Base-by-base conservation (phyloP, 495 filamentous ascomycete genomes). In the Neohortaea acidophila region DNA sequence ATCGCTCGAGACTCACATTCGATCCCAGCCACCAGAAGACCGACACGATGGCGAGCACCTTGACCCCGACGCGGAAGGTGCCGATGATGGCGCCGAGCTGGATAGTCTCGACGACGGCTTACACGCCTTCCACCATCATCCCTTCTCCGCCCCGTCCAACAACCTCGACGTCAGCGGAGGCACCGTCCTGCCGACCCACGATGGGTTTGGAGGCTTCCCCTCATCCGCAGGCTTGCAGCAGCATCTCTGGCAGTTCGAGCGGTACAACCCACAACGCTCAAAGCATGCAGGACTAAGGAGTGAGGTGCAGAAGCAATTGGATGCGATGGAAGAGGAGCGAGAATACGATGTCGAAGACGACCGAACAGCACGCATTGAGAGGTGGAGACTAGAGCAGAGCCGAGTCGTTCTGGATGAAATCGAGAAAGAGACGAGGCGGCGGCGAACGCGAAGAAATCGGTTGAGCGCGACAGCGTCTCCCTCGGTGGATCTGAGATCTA, bases 341-440 rank as follows among this genome's bases (percentile, higher is more conserved):
- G 62, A 61, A 17, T 64, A 69, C 43, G 51, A 67, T 17, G 61
- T 68, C 22, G 72, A 75, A 41, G 57, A 66, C 10, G 82, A 93
- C 31, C 73, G 79, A 34, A 79, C 75, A 52, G 68, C 73, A 47
- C 67, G 86, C 45, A 92, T 97, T 59, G 83, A 94, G 57, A 65
- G 72, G 29, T 97, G 89, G 89, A 68, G 86, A 44, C 60, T 89
- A 52, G 89, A 96, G 51, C 91, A 96, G 56, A 93, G 84, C 50
- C 68, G 68, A 44, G 70, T 78, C 13, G 59, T 97, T 28, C 56
- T 96, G 21, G 80, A 94, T 33, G 82, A 94, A 55, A 85, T 97
- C 32, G 79, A 85, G 57, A 75, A 68, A 37, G 81, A 89, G 59
- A 92, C 83, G 8, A 70, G 79, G 45, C 70, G 76, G 40, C 65